Evolutionary conservation across 2,329 filamentous ascomycete genomes (phyloP).

Genomic region (Colletotrichum plurivorum): DNA sequence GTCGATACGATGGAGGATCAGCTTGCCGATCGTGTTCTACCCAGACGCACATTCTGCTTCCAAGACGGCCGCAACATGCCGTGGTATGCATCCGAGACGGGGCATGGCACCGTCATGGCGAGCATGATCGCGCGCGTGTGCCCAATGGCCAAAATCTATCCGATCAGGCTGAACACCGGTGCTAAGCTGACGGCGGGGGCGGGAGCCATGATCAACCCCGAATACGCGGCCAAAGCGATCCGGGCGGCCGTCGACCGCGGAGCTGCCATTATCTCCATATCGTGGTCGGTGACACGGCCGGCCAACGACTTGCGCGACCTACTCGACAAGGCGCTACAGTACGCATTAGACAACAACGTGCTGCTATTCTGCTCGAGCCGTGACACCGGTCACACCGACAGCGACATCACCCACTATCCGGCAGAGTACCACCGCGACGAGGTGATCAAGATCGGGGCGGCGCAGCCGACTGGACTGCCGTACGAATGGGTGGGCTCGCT

Average conservation of each 20-base stretch:
- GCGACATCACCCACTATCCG: slow-evolving; percentile 37
- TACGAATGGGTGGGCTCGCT: slow-evolving; percentile 43
- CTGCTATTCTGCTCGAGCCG: slow-evolving; percentile 55
- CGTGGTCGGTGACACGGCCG: slow-evolving; percentile 46
- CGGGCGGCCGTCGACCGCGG: slow-evolving; percentile 40
- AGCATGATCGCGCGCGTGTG: slow-evolving; percentile 45
- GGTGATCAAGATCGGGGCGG: slow-evolving; percentile 49
- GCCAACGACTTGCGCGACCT: slow-evolving; percentile 28
- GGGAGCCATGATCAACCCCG: slow-evolving; percentile 7
- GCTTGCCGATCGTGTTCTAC: slow-evolving; percentile 45
- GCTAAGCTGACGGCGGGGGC: slow-evolving; percentile 31
- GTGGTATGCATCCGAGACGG: slow-evolving; percentile 48
- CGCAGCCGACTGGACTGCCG: slow-evolving; percentile 41
- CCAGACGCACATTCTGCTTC: slow-evolving; percentile 47
- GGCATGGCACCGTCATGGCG: slow-evolving; percentile 48
- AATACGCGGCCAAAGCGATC: slow-evolving; percentile 42
- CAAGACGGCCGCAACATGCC: slow-evolving; percentile 41
- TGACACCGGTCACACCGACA: slow-evolving; percentile 47
- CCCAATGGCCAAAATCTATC: slow-evolving; percentile 46
- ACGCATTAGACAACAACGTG: slow-evolving; percentile 47
- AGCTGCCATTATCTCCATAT: slow-evolving; percentile 50
- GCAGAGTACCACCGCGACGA: slow-evolving; percentile 33
- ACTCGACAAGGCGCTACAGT: slow-evolving; percentile 34
- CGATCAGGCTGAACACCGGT: slow-evolving; percentile 43
- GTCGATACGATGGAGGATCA: slow-evolving; percentile 47